These are phyloP conservation scores for Amanita pallidorosea DNA, from an alignment of 768 basidiomycete genomes.

Conservation along the genomic window DNA sequence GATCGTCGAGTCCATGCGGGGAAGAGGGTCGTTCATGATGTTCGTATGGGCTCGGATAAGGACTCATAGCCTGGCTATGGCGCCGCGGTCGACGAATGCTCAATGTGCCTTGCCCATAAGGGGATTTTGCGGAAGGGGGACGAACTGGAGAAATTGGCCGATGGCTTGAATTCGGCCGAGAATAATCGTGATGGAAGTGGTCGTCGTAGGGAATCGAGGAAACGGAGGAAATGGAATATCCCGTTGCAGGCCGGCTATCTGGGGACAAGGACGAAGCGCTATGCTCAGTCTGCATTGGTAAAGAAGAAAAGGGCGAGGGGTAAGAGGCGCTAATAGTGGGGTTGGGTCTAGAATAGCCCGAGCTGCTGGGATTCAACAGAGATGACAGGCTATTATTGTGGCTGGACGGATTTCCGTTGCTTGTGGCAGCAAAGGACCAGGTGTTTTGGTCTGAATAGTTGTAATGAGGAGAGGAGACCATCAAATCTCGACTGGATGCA, in stretches of 20 bases:
- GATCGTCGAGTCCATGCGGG: conserved; percentile 53
- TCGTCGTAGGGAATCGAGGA: conserved; percentile 64
- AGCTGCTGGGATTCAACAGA: conserved; percentile 61
- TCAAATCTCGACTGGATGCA: conserved; percentile 29
- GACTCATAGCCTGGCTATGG: conserved; percentile 81
- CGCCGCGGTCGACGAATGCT: conserved; percentile 66
- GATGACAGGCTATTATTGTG: conserved; percentile 72
- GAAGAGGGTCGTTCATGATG: conserved; percentile 60
- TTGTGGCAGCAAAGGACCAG: conserved; percentile 38
- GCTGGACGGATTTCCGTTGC: conserved; percentile 42
- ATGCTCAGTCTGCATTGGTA: conserved; percentile 59
- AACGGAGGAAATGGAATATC: conserved; percentile 79
- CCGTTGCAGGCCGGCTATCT: conserved; percentile 77
- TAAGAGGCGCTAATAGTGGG: conserved; percentile 70
- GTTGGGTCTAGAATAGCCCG: conserved; percentile 45
- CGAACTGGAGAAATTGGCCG: conserved; percentile 60
- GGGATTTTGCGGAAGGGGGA: conserved; percentile 58
- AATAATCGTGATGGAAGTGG: conserved; percentile 47
- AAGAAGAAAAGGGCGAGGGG: conserved; percentile 55
- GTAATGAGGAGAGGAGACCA: conserved; percentile 45
- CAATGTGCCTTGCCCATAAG: conserved; percentile 34
- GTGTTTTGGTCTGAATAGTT: conserved; percentile 47
- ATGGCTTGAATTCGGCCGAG: conserved; percentile 66
- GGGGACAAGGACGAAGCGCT: conserved; percentile 70
- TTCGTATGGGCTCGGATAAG: conserved; percentile 78